Evolutionary conservation across 176 grass and related monocot genomes (phyloP), one percentile per base, ranked within the genome.

Genomic region (Ensete ventricosum): DNA sequence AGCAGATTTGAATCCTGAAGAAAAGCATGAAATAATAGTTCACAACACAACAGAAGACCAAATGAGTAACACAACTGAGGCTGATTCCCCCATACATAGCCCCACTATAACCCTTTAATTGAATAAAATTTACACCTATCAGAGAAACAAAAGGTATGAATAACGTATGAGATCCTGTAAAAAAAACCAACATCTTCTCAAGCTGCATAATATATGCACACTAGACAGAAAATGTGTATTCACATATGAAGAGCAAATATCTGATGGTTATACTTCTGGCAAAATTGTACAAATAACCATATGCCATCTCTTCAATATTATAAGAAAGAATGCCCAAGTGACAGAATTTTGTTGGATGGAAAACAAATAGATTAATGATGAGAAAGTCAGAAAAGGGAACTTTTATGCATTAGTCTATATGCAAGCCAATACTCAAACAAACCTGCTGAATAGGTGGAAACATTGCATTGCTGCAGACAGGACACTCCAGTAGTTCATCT

Each of bases 371-470:
- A 43, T 43, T 43, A 43, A 43, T 43, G 34, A 43, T 43, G 34
- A 67, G 1, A 20, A 67, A 67, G 13, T 34, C 14, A 50, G 12
- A 55, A 55, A 73, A 8, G 22, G 1, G 51, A 23, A 20, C 27
- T 16, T 53, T 24, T 1, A 50, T 51, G 55, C 11, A 51, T 0
- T 14, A 77, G 25, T 23, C 25, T 52, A 13, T 55, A 66, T 48
- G 34, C 17, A 55, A 25, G 1, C 50, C 21, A 14, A 19, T 50
- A 55, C 53, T n/a, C 43, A 8, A 43, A 53, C 78, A 29, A 25
- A 80, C 78, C 78, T 80, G 78, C 34, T 80, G 78, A 27, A 80
- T 80, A 64, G 78, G 78, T 80, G 78, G 78, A 80, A 80, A 73
- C 78, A 80, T 80, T 26, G 55, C 20, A 52, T 72, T 80, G 19